Base-by-base conservation (phyloP, 257 asterid genomes). In the Lithospermum erythrorhizon region DNA sequence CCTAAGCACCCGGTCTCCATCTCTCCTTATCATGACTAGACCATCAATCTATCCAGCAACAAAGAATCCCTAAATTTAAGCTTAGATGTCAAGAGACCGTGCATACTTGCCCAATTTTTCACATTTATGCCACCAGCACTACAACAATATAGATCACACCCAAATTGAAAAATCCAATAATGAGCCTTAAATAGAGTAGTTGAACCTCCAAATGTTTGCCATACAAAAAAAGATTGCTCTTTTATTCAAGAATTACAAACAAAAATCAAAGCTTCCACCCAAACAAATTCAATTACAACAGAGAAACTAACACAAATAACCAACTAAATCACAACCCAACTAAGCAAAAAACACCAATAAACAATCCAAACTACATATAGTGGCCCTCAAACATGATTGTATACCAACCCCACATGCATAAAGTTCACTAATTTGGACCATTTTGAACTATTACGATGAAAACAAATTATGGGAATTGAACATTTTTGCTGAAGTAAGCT, bases 21-120 rank as follows among this genome's bases (percentile, higher is more conserved):
- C 86, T 56, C 79, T 83, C 75, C 87, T 84, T 81, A 95, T 89
- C 97, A 89, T 93, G 87, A 78, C 86, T 89, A 82, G 70, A 63
- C 58, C 77, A 75, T 61, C 55, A 65, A 76, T 65, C 61, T 75
- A 59, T 67, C 79, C 75, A 72, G 67, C 4, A 32, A 57, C 24
- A 16, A 56, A 70, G 61, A 65, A 66, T 60, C 57, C 69, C 62
- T 67, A 30, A 72, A 70, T 66, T 49, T 57, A 80, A 56, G 57
- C 65, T 71, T 63, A 69, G 57, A 65, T 68, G 74, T 64, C 65
- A 65, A 58, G 61, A 54, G 61, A 73, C 54, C 53, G 69, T 54
- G 62, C 79, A 76, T 71, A 53, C 37, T 48, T 55, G 54, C 64
- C 71, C 49, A 74, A 65, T 66, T 67, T 72, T 63, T 71, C 77